phyloP scores from a whole-genome alignment of 2,329 filamentous ascomycete genomes.

The Didymella exigua region DNA sequence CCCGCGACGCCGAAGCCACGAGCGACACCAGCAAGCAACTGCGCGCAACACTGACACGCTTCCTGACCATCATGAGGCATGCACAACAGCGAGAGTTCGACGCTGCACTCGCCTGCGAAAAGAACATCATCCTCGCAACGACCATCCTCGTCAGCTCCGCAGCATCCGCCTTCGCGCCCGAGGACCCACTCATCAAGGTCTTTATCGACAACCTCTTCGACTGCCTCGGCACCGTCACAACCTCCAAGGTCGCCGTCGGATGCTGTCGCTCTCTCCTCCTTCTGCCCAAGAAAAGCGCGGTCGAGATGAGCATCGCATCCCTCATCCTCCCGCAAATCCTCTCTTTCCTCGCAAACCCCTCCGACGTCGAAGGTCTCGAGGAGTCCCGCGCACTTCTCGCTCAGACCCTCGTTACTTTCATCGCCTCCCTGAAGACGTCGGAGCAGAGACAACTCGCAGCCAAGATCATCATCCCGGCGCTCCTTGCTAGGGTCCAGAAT shows the following conservation, averaged over 20 bases:
- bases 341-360: constrained; percentile 69
- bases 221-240: constrained; percentile 80
- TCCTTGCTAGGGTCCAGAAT: constrained; percentile 73
- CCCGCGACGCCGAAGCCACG: constrained; percentile 48
- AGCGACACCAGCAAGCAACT: constrained; percentile 71
- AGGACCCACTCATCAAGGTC: constrained; percentile 74
- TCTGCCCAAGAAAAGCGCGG: constrained; percentile 56
- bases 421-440: constrained; percentile 51
- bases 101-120: constrained; percentile 83
- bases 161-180: constrained; percentile 72
- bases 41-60: constrained; percentile 79
- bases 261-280: constrained; percentile 86
- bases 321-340: constrained; percentile 77
- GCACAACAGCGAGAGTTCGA: constrained; percentile 78
- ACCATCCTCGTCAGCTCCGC: constrained; percentile 88
- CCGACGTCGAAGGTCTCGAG: constrained; percentile 77
- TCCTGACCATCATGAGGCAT: constrained; percentile 78
- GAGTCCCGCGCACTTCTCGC: constrained; percentile 72
- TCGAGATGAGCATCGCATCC: constrained; percentile 67
- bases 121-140: constrained; percentile 86
- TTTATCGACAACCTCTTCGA: constrained; percentile 84
- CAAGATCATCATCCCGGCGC: constrained; percentile 75
- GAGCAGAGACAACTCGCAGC: constrained; percentile 61
- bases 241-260: constrained; percentile 85
- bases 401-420: constrained; percentile 77